phyloP scores from a whole-genome alignment of 2,329 filamentous ascomycete species.

The Mycocentrospora acerina region DNA sequence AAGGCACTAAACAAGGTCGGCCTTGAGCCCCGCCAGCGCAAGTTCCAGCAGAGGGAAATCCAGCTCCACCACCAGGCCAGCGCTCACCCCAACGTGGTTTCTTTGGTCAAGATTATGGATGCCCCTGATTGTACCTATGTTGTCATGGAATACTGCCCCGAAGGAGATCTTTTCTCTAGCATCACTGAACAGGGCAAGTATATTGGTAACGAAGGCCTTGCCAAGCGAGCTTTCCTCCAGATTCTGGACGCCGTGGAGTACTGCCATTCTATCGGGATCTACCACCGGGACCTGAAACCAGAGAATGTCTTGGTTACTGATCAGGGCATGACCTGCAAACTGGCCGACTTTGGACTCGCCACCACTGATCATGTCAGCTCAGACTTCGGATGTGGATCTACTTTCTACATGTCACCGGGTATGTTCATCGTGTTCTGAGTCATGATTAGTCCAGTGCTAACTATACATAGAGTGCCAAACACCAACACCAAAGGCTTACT shows the following conservation, averaged over 20 bases:
- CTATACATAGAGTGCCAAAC: slow-evolving; percentile 79
- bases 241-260: slow-evolving; percentile 95
- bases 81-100: slow-evolving; percentile 88
- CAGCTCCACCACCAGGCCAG: slow-evolving; percentile 87
- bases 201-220: slow-evolving; percentile 85
- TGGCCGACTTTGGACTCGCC: slow-evolving; percentile 96
- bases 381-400: slow-evolving; percentile 97
- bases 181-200: slow-evolving; percentile 96
- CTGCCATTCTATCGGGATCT: slow-evolving; percentile 91
- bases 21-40: slow-evolving; percentile 81
- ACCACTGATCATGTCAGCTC: slow-evolving; percentile 81
- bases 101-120: slow-evolving; percentile 90
- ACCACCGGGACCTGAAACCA: slow-evolving; percentile 95
- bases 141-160: slow-evolving; percentile 93
- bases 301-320: slow-evolving; percentile 96
- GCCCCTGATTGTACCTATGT: slow-evolving; percentile 91
- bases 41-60: slow-evolving; percentile 93
- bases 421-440: slow-evolving; percentile 46
- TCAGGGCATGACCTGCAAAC: slow-evolving; percentile 84
- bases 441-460: slow-evolving; percentile 24
- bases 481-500: slow-evolving; percentile 65
- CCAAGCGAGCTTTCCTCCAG: slow-evolving; percentile 87
- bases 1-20: slow-evolving; percentile 96
- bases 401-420: slow-evolving; percentile 99
- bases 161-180: slow-evolving; percentile 95